A percentile compares a stretch with the other conserved stretches of the same genome.
Evolutionary conservation across 2,329 filamentous ascomycete genomes (phyloP).

Genomic region (Trichocomaceae sp.): DNA sequence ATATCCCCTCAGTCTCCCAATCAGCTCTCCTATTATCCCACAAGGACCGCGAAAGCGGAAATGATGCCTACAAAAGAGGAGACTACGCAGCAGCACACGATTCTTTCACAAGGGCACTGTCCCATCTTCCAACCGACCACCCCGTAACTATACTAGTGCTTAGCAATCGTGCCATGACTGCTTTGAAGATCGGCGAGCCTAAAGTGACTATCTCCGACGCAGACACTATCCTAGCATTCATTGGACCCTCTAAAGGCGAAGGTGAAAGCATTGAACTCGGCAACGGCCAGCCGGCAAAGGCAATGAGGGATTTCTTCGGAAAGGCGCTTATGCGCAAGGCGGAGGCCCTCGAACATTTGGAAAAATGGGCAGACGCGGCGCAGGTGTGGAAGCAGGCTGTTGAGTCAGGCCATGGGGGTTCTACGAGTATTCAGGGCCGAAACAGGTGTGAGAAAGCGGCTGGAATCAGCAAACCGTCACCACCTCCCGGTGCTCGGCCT

Average conservation of each 20-base stretch:
- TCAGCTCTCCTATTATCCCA: conserved; percentile 67
- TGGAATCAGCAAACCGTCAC: conserved; percentile 52
- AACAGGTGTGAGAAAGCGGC: conserved; percentile 86
- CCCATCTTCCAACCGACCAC: conserved; percentile 67
- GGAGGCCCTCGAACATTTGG: conserved; percentile 90
- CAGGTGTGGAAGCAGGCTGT: conserved; percentile 75
- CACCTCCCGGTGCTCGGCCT: conserved; percentile 44
- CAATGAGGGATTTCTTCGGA: conserved; percentile 88
- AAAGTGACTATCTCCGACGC: conserved; percentile 81
- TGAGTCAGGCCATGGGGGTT: conserved; percentile 76
- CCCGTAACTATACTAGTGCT: conserved; percentile 82
- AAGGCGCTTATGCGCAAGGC: conserved; percentile 93
- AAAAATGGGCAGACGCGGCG: conserved; percentile 82
- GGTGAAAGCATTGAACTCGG: conserved; percentile 69
- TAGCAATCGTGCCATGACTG: conserved; percentile 84
- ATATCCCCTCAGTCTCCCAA: conserved; percentile 59
- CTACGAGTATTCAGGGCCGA: conserved; percentile 74
- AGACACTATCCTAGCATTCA: conserved; percentile 69
- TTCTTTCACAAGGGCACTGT: conserved; percentile 71
- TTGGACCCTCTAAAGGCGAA: conserved; percentile 71
- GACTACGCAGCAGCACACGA: conserved; percentile 83
- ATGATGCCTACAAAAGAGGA: conserved; percentile 85
- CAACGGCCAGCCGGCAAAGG: conserved; percentile 60
- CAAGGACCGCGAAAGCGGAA: conserved; percentile 70
- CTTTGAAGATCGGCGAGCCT: conserved; percentile 84